Percentiles rank a stretch among this genome's conserved stretches.
Evolutionary conservation across 768 basidiomycete genomes (phyloP).

Genomic region (Crepidotus variabilis): DNA sequence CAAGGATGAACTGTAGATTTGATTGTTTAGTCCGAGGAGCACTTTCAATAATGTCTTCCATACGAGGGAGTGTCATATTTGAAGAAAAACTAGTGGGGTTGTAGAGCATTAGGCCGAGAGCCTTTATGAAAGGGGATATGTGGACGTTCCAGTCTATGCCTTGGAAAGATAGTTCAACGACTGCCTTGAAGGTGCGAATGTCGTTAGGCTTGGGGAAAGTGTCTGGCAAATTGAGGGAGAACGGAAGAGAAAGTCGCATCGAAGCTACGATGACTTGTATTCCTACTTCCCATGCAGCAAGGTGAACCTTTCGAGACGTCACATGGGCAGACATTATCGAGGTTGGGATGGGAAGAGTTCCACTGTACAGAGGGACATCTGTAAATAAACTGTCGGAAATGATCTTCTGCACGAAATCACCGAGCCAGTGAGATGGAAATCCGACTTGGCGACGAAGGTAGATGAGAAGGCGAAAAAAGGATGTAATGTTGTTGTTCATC

Average conservation of each 20-base stretch:
- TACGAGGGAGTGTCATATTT: not conserved
- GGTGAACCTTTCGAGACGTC: not conserved
- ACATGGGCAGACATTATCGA: not conserved
- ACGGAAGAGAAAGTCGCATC: constrained; percentile 4
- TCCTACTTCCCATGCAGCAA: constrained; percentile 7
- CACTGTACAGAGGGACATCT: constrained; percentile 3
- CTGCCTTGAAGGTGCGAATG: constrained; percentile 2
- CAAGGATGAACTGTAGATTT: constrained; percentile 8
- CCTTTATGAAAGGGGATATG: constrained; percentile 6
- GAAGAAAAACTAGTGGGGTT: not conserved
- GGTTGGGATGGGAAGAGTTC: not conserved
- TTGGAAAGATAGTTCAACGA: not conserved
- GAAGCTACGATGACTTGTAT: constrained; percentile 8
- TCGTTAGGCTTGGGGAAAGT: not conserved
- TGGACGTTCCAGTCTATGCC: not conserved
- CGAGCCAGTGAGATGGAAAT: constrained; percentile 15
- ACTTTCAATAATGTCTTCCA: constrained; percentile 9
- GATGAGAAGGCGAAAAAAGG: constrained; percentile 10
- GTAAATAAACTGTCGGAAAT: constrained; percentile 11
- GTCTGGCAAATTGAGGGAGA: constrained; percentile 1
- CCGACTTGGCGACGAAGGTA: constrained; percentile 7
- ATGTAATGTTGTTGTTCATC: constrained; percentile 6
- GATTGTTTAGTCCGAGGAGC: not conserved
- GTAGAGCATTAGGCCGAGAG: constrained; percentile 12
- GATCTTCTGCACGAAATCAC: constrained; percentile 11